Base-by-base conservation (phyloP, 1,139 yeast species). In the Candida sp. region DNA sequence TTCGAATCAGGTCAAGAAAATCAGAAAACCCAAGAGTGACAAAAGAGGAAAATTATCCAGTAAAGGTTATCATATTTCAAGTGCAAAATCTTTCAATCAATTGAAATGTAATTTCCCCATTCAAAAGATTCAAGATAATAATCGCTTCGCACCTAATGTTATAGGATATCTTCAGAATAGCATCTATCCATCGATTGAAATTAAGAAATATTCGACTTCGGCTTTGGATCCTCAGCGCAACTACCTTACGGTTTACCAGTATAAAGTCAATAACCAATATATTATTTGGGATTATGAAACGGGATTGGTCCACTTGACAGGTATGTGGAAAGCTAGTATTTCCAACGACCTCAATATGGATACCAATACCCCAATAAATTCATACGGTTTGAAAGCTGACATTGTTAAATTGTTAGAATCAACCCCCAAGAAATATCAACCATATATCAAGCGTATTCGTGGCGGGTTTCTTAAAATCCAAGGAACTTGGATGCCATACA, bases 401-500 rank as follows among this genome's bases (percentile, higher is more conserved):
- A 86, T 87, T 40, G 88, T 84, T 44, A 83, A 82, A 60, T 67
- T 87, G 38, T 69, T 87, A 36, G 95, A 87, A 58, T 80, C 84
- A 43, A 82, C 86, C 25, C 95, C 90, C 4, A 84, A 78, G 55
- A 66, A 77, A 52, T 80, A 78, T 61, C 88, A 83, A 35, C 69
- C 68, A 27, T 78, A 78, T 36, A 79, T 89, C 44, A 80, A 82
- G 53, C 75, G 97, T 40, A 89, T 90, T 21, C 70, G 97, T 44
- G 98, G 98, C 38, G 98, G 97, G 3, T 88, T 83, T 56, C 75
- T 91, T 53, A 90, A 89, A 69, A 88, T 91, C 54, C 98, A 91
- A 66, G 98, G 98, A 2, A 89, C 97, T 4, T 91, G 97, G 97
- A 67, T 90, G 36, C 95, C 97, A 1, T 85, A 68, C 58, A 76